These are phyloP conservation scores for Endogone sp. DNA, from an alignment of 192 early-diverging fungal genomes.

Conservation along the genomic window DNA sequence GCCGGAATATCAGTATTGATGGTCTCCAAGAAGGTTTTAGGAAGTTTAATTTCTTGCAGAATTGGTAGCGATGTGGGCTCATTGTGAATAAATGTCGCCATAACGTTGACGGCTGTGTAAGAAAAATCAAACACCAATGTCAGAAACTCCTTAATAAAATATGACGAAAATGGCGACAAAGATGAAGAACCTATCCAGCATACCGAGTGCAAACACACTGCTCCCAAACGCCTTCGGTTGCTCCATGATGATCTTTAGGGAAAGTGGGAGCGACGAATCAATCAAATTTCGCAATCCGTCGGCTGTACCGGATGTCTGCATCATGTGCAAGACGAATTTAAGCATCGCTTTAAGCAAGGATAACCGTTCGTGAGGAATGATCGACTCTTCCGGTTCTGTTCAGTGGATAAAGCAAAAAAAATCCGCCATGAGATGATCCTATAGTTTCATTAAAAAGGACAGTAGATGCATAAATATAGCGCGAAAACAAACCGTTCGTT, in stretches of 20 bases:
- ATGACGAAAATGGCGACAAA: slow-evolving; percentile 52
- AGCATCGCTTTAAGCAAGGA: slow-evolving; percentile 82
- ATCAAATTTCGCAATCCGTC: slow-evolving; percentile 94
- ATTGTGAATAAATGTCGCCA: slow-evolving; percentile 96
- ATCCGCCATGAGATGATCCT: no score
- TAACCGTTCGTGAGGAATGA: slow-evolving; percentile 67
- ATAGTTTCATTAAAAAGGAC: no score
- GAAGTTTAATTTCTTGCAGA: slow-evolving; percentile 88
- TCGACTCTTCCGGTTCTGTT: slow-evolving; percentile 4
- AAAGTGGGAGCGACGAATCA: slow-evolving; percentile 77
- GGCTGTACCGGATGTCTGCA: slow-evolving; percentile 87
- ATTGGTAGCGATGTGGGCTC: slow-evolving; percentile 94
- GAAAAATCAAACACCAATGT: slow-evolving; percentile 57
- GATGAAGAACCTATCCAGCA: slow-evolving; percentile 53
- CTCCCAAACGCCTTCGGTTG: slow-evolving; percentile 75
- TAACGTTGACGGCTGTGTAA: slow-evolving; percentile 81
- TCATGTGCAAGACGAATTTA: slow-evolving; percentile 89
- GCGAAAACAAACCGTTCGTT: not conserved
- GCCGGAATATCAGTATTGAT: slow-evolving; percentile 70
- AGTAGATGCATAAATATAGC: no score
- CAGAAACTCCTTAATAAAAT: slow-evolving; percentile 47
- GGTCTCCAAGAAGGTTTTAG: slow-evolving; percentile 74
- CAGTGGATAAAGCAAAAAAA: no score
- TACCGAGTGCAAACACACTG: slow-evolving; percentile 79
- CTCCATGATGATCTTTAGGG: slow-evolving; percentile 70